Percentiles rank a stretch among this genome's conserved stretches.
phyloP scores from a whole-genome alignment of 2,329 filamentous ascomycete genomes.

The Colletotrichum sp. region DNA sequence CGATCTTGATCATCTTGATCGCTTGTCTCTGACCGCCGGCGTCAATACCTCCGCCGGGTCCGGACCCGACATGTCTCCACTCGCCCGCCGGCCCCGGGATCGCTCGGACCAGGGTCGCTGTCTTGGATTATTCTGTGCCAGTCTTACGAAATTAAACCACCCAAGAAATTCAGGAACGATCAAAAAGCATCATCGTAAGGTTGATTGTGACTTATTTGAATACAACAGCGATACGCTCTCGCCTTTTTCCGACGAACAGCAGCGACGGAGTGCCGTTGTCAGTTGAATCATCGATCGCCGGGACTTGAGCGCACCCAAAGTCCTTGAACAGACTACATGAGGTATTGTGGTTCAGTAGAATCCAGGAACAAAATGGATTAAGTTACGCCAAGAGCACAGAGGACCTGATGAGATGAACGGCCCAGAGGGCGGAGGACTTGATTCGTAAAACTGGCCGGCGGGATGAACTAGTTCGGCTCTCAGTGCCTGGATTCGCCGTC shows the following conservation, averaged over 20 bases:
- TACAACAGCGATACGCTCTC: too few species aligned
- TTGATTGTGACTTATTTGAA: too few species aligned
- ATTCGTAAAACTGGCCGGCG: not conserved
- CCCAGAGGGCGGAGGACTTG: not conserved
- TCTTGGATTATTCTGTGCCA: not conserved
- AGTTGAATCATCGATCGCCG: not conserved
- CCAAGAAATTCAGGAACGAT: too few species aligned
- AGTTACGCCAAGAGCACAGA: not conserved
- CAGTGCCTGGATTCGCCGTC: not conserved
- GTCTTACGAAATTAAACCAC: not conserved
- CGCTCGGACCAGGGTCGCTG: not conserved
- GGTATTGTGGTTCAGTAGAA: not conserved
- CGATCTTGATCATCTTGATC: not conserved
- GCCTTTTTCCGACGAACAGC: not conserved
- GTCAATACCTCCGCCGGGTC: not conserved
- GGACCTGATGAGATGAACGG: not conserved
- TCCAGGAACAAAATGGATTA: accelerated
- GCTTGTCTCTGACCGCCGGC: not conserved
- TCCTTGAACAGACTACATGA: not conserved
- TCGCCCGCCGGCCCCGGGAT: not conserved
- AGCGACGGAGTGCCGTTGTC: not conserved
- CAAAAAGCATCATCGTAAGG: too few species aligned
- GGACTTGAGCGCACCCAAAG: not conserved
- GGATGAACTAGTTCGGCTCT: not conserved
- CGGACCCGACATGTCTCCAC: not conserved